Evolutionary conservation across 495 filamentous ascomycete genomes (phyloP).

Genomic region (Xylaria castorea): DNA sequence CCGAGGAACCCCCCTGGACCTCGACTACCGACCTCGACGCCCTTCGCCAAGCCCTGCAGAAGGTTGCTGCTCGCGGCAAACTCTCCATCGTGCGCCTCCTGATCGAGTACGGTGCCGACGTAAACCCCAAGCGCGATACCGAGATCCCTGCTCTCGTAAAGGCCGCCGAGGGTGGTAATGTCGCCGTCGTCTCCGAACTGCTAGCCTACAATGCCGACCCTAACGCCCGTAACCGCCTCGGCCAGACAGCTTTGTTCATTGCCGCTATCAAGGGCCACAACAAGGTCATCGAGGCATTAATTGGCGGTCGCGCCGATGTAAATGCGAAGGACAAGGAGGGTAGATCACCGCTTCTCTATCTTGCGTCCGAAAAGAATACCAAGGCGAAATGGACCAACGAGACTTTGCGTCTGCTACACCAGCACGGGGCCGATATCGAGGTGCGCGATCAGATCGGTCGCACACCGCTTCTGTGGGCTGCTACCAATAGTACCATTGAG

Average conservation of each 20-base stretch:
- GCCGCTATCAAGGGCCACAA: slow-evolving; percentile 65
- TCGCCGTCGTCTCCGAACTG: slow-evolving; percentile 37
- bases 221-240: slow-evolving; percentile 38
- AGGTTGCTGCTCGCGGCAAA: slow-evolving; percentile 63
- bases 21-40: slow-evolving; percentile 40
- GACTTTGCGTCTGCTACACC: slow-evolving; percentile 43
- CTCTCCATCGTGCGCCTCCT: slow-evolving; percentile 58
- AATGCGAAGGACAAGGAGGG: slow-evolving; percentile 51
- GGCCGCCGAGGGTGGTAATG: slow-evolving; percentile 42
- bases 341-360: slow-evolving; percentile 38
- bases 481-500: slow-evolving; percentile 63
- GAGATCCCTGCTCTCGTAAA: slow-evolving; percentile 42
- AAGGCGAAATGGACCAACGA: slow-evolving; percentile 42
- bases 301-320: slow-evolving; percentile 56
- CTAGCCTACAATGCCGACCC: slow-evolving; percentile 38
- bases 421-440: slow-evolving; percentile 51
- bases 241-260: slow-evolving; percentile 62
- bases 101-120: slow-evolving; percentile 59
- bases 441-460: slow-evolving; percentile 57
- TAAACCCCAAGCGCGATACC: slow-evolving; percentile 49
- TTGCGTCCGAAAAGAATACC: slow-evolving; percentile 42
- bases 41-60: slow-evolving; percentile 57
- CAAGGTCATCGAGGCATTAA: slow-evolving; percentile 56
- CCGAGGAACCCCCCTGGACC: slow-evolving; percentile 41
- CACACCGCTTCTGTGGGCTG: slow-evolving; percentile 69